Evolutionary conservation across 2,329 filamentous ascomycete genomes (phyloP), one percentile per base, ranked within the genome.

Genomic region (Arthrobotrys sinensis): DNA sequence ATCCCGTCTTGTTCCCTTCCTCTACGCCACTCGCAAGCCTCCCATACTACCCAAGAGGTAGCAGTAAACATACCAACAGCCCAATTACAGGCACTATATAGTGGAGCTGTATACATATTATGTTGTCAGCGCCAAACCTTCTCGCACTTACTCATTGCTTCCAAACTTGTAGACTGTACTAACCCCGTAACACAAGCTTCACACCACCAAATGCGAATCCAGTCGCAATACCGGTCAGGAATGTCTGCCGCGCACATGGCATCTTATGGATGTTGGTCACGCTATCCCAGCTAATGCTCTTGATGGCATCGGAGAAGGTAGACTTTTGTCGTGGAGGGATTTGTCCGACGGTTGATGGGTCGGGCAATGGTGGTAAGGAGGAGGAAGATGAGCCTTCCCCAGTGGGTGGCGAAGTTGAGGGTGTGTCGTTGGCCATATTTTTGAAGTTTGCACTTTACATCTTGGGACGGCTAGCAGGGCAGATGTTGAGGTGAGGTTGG

Each of bases 161-260:
- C 24, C 4, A 28, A 28, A 28, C 4, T 32, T 45, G 4, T 19
- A 5, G 52, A 60, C 0, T 43, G 5, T 60, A 80, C 87, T 81
- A 86, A 96, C 94, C 91, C 85, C 92, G 90, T 81, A 93, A 85
- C 21, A 97, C 87, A 82, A 91, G 92, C 80, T 91, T 89, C 68
- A 94, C 82, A 75, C 90, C 91, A 68, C 94, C 95, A 36, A 93
- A 85, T 3, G 88, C 91, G 80, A 93, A 92, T 2, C 93, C 96
- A 1, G 89, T 88, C 0, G 90, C 92, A 82, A 99, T 96, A 24
- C 94, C 96, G 0, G 92, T 90, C 81, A 98, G 86, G 66, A 97
- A 87, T 1, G 93, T 91, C 83, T 97, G 91, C 79, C 94, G 88
- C 19, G 93, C 92, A 84, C 96, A 98, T 0, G 95, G 95, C 72